Conservation (phyloP, 129 eudicot species). For the Sambucus nigra region DNA sequence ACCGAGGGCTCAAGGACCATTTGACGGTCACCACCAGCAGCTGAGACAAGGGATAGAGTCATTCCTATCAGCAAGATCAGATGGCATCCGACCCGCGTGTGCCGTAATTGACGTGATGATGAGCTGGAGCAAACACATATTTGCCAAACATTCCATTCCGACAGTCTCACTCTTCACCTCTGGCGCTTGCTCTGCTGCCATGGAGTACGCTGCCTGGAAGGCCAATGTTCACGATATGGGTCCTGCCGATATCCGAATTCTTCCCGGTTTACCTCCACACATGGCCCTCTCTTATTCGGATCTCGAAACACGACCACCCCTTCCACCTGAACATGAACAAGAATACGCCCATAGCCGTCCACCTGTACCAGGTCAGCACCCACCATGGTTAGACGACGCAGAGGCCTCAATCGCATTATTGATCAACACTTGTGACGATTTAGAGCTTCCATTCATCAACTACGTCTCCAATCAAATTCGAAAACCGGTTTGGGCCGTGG, state of each 20-base stretch:
- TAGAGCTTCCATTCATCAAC: constrained; percentile 44
- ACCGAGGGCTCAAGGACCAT: constrained; percentile 21
- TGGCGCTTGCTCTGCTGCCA: constrained; percentile 52
- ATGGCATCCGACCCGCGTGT: constrained; percentile 23
- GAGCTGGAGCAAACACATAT: constrained; percentile 62
- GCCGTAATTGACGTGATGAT: constrained; percentile 66
- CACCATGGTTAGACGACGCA: constrained; percentile 57
- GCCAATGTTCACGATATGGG: constrained; percentile 27
- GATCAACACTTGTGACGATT: constrained; percentile 53
- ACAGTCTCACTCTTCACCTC: constrained; percentile 45
- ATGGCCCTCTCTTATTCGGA: constrained; percentile 44
- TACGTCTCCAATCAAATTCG: constrained; percentile 30
- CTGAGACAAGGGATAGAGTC: constrained; percentile 45
- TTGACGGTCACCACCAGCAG: constrained; percentile 21
- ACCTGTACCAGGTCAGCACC: constrained; percentile 29
- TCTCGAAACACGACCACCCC: constrained; percentile 18
- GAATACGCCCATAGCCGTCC: too few relatives aligned
- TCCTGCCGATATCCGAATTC: constrained; percentile 42
- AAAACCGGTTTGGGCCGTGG: constrained; percentile 62
- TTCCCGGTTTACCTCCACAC: constrained; percentile 54
- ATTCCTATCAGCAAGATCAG: constrained; percentile 20
- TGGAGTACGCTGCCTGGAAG: constrained; percentile 52
- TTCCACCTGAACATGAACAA: constrained; percentile 3
- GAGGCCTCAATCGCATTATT: constrained; percentile 44
- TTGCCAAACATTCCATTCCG: constrained; percentile 25